phyloP scores from a whole-genome alignment of 2,329 filamentous ascomycete species.

The Lasiodiplodia theobromae region DNA sequence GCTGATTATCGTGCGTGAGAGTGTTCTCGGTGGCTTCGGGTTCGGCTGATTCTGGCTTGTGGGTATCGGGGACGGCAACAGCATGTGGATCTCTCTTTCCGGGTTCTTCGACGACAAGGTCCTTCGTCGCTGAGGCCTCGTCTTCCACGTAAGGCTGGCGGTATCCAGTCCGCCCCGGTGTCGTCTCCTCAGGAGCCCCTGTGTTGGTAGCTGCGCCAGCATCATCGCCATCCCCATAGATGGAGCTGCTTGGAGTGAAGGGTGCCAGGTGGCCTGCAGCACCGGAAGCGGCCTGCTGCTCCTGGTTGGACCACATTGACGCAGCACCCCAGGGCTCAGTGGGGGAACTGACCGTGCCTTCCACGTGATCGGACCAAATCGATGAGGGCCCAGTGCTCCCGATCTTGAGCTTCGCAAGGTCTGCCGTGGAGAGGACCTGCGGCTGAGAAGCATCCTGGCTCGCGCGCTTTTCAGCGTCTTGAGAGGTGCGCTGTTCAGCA shows the following conservation, averaged over 20 bases:
- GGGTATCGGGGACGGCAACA: neutral
- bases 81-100: neutral
- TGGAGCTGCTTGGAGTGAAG: constrained; percentile 23
- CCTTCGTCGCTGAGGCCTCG: neutral
- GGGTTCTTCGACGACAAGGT: neutral
- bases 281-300: constrained; percentile 13
- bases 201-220: neutral
- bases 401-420: constrained; percentile 17
- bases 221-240: constrained; percentile 15
- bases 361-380: constrained; percentile 12
- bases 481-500: neutral
- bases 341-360: constrained; percentile 19
- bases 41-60: neutral
- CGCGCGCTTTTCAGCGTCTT: neutral
- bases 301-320: constrained; percentile 26
- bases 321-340: constrained; percentile 13
- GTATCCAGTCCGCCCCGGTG: neutral
- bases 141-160: constrained; percentile 13
- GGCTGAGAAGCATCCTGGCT: neutral
- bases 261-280: constrained; percentile 9
- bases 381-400: neutral
- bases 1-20: no score
- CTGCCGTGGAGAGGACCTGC: neutral
- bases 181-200: neutral
- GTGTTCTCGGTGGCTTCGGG: neutral